A percentile compares a stretch with the other conserved stretches of the same genome.
These are phyloP conservation scores for Rhizopus arrhizus DNA, from an alignment of 371 early-diverging fungal genomes.

Conservation along the genomic window DNA sequence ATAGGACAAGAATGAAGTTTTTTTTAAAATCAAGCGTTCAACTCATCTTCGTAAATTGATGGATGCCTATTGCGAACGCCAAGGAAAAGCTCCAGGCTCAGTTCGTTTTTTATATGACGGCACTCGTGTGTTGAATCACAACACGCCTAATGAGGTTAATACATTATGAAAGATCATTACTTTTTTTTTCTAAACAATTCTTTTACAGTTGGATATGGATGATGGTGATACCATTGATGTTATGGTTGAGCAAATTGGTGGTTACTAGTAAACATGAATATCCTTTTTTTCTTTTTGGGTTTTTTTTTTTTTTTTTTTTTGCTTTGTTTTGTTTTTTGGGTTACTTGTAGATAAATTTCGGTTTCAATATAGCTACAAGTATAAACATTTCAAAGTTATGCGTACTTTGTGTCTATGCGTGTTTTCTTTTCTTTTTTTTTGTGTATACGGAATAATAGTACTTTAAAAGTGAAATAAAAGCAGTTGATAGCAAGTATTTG, in stretches of 20 bases:
- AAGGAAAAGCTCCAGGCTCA: constrained; percentile 72
- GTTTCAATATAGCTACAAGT: not conserved
- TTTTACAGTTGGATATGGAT: constrained; percentile 83
- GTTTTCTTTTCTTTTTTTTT: too few species aligned
- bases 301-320: too few species aligned
- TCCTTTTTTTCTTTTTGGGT: too few species aligned
- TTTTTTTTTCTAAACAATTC: not conserved
- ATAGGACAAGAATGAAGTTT: constrained; percentile 78
- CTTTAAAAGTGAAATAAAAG: too few species aligned
- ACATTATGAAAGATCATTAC: not conserved
- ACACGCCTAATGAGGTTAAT: constrained; percentile 83
- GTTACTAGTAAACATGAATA: constrained; percentile 29
- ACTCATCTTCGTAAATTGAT: constrained; percentile 90
- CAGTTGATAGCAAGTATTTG: too few species aligned
- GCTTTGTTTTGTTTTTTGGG: too few species aligned
- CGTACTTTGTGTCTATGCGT: too few species aligned
- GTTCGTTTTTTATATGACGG: constrained; percentile 92
- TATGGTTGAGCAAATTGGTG: constrained; percentile 91
- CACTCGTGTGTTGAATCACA: constrained; percentile 68
- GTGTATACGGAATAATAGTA: too few species aligned
- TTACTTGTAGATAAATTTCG: not conserved
- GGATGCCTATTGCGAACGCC: constrained; percentile 88
- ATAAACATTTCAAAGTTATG: too few species aligned
- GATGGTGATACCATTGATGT: constrained; percentile 93
- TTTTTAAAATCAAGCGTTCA: constrained; percentile 92